Evolutionary conservation across 2,329 filamentous ascomycete genomes (phyloP), one percentile per base, ranked within the genome.

Genomic region (Colletotrichum lindemuthianum): DNA sequence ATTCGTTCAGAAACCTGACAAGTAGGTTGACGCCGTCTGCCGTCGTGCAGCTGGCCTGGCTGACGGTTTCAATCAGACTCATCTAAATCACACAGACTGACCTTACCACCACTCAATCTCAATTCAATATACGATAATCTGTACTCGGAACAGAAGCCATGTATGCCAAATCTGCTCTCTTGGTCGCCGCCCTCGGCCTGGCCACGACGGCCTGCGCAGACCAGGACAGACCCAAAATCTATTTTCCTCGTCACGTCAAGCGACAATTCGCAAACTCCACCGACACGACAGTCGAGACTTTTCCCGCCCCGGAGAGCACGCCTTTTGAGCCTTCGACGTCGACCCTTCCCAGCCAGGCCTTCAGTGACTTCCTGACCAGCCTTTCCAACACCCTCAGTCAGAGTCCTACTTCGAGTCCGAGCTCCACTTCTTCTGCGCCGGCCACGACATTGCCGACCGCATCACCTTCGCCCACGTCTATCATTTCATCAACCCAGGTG

Each of bases 221-320:
- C 24, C 77, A 82, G 59, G 69, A 73, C 41, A 76, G 77, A 66
- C 84, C 85, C 15, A 82, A 79, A 71, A 85, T 86, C 70, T 88
- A 87, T 73, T 88, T 84, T 67, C 86, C 86, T 11, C 79, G 82
- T 60, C 79, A 86, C 47, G 78, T 88, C 70, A 87, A 83, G 76
- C 81, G 85, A 59, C 77, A 83, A 63, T 77, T 81, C 57, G 70
- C 70, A 65, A 84, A 85, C 70, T 73, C 72, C 12, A 82, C 81
- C n/a, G 72, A 73, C 65, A 77, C 77, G 44, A 72, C 72, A 55
- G 59, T 70, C 34, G 69, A 68, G 15, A 63, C 70, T 2, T 70
- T 72, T 52, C 70, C 72, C n/a, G 70, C 72, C 40, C 34, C 67
- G 10, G 54, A 72, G 45, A 69, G 70, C 44, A 67, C 71, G 43